Percentiles rank a stretch among this genome's conserved stretches.
Evolutionary conservation across 2,329 filamentous ascomycete genomes (phyloP).

Genomic region (Sclerotinia trifoliorum): DNA sequence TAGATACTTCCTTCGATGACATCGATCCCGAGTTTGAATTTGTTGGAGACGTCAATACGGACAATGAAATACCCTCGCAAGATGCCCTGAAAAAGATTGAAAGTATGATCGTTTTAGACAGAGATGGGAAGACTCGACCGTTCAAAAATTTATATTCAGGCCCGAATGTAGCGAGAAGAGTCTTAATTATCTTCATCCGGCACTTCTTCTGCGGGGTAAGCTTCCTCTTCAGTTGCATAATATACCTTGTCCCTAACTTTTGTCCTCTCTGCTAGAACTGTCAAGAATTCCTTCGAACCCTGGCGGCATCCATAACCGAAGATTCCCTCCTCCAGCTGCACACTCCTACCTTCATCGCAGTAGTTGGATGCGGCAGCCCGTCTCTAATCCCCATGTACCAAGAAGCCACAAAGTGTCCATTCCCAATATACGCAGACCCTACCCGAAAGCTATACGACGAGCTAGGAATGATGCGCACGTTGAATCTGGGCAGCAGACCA

Average conservation of each 20-base stretch:
- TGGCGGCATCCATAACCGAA: slow-evolving; percentile 36
- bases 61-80: slow-evolving; percentile 53
- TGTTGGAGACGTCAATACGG: slow-evolving; percentile 54
- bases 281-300: slow-evolving; percentile 40
- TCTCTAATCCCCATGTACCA: slow-evolving; percentile 55
- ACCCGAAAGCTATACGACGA: slow-evolving; percentile 52
- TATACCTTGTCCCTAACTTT: slow-evolving; percentile 2
- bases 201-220: slow-evolving; percentile 44
- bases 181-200: slow-evolving; percentile 42
- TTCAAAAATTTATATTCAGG: slow-evolving; percentile 41
- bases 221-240: slow-evolving; percentile 1
- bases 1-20: slow-evolving; percentile 24
- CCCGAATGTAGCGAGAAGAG: slow-evolving; percentile 38
- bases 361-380: slow-evolving; percentile 57
- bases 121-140: slow-evolving; percentile 36
- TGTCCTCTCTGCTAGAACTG: slow-evolving; percentile 36
- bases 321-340: slow-evolving; percentile 38
- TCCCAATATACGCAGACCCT: slow-evolving; percentile 58
- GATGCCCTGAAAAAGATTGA: slow-evolving; percentile 53
- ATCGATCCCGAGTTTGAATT: slow-evolving; percentile 49
- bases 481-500: slow-evolving; percentile 48
- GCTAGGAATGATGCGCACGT: slow-evolving; percentile 53
- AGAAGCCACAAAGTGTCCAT: slow-evolving; percentile 49
- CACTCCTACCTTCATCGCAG: slow-evolving; percentile 44
- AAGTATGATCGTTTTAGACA: slow-evolving; percentile 36